A percentile compares a stretch with the other conserved stretches of the same genome.
These are phyloP conservation scores for Mycocalia duriaeana DNA, from an alignment of 1,284 basidiomycete genomes.

Conservation along the genomic window DNA sequence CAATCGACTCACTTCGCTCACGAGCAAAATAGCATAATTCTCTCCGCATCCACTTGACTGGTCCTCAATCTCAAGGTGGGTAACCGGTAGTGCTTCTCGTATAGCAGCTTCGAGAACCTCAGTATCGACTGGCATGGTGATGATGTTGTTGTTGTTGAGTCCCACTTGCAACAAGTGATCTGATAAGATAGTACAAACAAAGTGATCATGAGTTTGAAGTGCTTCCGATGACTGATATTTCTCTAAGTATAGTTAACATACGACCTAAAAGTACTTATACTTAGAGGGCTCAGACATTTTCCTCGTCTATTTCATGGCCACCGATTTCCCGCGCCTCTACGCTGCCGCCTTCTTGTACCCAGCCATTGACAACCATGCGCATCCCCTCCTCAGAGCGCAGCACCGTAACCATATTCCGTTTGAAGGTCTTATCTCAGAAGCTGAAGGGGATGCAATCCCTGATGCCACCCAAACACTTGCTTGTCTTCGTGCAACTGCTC, in stretches of 20 bases:
- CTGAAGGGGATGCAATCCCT: slow-evolving; percentile 44
- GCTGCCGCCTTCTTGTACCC: slow-evolving; percentile 30
- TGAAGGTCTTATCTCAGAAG: slow-evolving; percentile 64
- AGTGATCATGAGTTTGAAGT: neutral
- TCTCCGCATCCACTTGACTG: slow-evolving; percentile 76
- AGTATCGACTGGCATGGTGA: slow-evolving; percentile 55
- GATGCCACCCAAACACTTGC: slow-evolving; percentile 56
- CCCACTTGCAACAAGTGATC: neutral
- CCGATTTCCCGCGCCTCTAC: slow-evolving; percentile 17
- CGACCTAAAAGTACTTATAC: no score
- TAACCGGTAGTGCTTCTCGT: slow-evolving; percentile 51
- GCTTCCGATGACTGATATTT: neutral
- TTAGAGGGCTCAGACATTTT: no score
- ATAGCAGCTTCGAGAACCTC: slow-evolving; percentile 56
- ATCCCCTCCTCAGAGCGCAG: slow-evolving; percentile 53
- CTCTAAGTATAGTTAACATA: neutral
- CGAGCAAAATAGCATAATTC: slow-evolving; percentile 67
- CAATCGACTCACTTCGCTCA: slow-evolving; percentile 66
- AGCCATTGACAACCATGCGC: slow-evolving; percentile 72
- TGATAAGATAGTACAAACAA: slow-evolving; percentile 19
- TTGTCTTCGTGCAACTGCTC: slow-evolving; percentile 48
- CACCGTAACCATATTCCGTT: slow-evolving; percentile 46
- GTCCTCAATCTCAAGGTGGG: slow-evolving; percentile 68
- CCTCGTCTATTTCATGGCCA: neutral
- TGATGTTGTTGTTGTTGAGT: no score